A percentile compares a stretch with the other conserved stretches of the same genome.
These are phyloP conservation scores for Eruca vesicaria DNA, from an alignment of 441 rosid genomes.

Conservation along the genomic window DNA sequence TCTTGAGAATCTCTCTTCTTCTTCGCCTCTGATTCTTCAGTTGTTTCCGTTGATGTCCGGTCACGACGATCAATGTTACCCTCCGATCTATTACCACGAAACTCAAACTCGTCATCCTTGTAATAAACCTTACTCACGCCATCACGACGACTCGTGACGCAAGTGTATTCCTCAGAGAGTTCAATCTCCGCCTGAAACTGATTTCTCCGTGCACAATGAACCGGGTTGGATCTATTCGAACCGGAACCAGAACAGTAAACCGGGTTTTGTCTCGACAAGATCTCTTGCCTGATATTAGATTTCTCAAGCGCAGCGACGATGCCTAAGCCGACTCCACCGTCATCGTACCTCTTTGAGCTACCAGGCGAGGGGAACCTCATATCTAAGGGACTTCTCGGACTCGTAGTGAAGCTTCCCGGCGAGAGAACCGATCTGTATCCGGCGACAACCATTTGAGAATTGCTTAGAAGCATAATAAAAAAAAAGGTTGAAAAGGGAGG, in stretches of 20 bases:
- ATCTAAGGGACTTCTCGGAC: constrained; percentile 15
- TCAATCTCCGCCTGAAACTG: constrained; percentile 31
- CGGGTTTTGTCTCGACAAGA: constrained; percentile 10
- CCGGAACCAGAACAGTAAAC: background rate
- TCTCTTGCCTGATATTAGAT: background rate
- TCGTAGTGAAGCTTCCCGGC: background rate
- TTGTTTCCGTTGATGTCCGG: background rate
- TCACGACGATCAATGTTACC: background rate
- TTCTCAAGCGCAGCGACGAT: constrained; percentile 36
- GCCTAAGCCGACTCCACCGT: constrained; percentile 29
- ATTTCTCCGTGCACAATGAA: constrained; percentile 19
- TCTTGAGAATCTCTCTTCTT: constrained; percentile 21
- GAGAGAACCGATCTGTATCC: background rate
- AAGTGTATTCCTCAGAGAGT: constrained; percentile 50
- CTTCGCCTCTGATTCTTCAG: constrained; percentile 18
- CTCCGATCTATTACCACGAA: background rate
- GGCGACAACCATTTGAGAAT: constrained; percentile 20
- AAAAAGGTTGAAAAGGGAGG: background rate
- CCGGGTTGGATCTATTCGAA: constrained; percentile 29
- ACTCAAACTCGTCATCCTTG: constrained; percentile 37
- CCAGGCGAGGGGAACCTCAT: constrained; percentile 15
- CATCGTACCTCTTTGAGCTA: constrained; percentile 3
- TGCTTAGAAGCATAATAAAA: constrained; percentile 20
- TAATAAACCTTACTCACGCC: constrained; percentile 46
- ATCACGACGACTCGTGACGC: constrained; percentile 45